Base-by-base conservation (phyloP, 2,329 filamentous ascomycete genomes). In the Apiospora phragmitis region DNA sequence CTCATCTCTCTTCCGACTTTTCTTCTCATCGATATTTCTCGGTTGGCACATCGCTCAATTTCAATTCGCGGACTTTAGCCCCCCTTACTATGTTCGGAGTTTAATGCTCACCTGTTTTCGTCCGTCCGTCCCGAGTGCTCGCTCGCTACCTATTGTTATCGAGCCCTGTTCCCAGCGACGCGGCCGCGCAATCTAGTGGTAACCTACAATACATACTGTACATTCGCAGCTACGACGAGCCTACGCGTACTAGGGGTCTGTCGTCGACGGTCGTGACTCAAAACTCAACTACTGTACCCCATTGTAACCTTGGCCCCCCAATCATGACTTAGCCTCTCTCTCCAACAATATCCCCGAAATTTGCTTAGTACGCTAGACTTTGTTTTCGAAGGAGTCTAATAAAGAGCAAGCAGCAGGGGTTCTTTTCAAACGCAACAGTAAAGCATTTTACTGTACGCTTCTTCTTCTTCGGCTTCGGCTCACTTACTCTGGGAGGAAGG, bases 211-310 rank as follows among this genome's bases (percentile, higher is more conserved):
- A 45, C 12, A 4, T 42, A 45, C 43, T 5, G 9, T n/a, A 8
- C 38, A 41, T 29, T 16, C 26, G 49, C 49, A 41, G 26, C 49
- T 29, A 29, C 49, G 49, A 29, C 49, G 49, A 43, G 14, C 18
- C 42, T 32, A 51, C 47, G 47, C 24, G 47, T 35, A 9, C 55
- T 62, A 38, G 18, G 18, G 29, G 18, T 11, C 29, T n/a, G n/a
- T n/a, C n/a, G n/a, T n/a, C n/a, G n/a, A n/a, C n/a, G n/a, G 55
- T 59, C 32, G 55, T 62, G 55, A 62, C 55, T 62, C 55, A 62
- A 62, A 62, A 62, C 55, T 11, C 55, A 38, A 62, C 55, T 38
- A 38, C 21, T 16, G n/a, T 32, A 4, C 18, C 55, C 55, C 55
- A 24, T 62, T 62, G 55, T n/a, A 62, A 62, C 55, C 55, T 62